Conservation (phyloP, 257 asterid species). For the Verbascum thapsus region DNA sequence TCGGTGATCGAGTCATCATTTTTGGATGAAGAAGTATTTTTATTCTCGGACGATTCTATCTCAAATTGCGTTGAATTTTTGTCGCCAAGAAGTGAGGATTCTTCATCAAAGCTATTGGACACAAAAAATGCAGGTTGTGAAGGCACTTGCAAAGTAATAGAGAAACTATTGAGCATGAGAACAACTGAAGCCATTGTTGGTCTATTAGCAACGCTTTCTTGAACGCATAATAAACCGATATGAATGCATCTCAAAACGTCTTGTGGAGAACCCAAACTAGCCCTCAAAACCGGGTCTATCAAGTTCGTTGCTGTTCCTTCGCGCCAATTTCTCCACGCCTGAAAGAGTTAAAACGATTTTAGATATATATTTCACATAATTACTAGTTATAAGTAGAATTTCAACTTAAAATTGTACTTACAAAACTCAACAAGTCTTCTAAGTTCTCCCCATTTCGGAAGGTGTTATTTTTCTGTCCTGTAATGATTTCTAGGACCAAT, state of each 20-base stretch:
- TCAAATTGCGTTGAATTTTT: neutral
- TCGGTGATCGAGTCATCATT: conserved; percentile 16
- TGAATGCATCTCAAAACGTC: conserved; percentile 20
- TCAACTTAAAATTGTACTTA: neutral
- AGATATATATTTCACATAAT: neutral
- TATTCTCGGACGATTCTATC: neutral
- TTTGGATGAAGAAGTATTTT: neutral
- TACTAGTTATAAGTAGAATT: neutral
- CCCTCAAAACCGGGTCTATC: conserved; percentile 6
- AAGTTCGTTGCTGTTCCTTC: conserved; percentile 3
- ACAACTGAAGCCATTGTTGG: conserved; percentile 16
- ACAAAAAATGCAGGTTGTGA: conserved; percentile 19
- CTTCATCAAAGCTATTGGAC: neutral
- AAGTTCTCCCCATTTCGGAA: neutral
- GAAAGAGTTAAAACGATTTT: neutral
- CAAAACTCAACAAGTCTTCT: conserved; percentile 4
- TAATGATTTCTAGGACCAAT: conserved; percentile 19
- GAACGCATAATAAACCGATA: conserved; percentile 9
- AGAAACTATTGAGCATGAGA: conserved; percentile 14
- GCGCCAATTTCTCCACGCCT: conserved; percentile 26
- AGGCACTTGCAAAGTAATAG: conserved; percentile 1
- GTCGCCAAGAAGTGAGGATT: neutral
- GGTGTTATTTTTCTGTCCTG: conserved; percentile 7
- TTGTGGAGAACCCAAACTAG: neutral
- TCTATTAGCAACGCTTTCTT: conserved; percentile 3